A percentile compares a stretch with the other conserved stretches of the same genome.
Evolutionary conservation across 495 filamentous ascomycete species (phyloP).

Genomic region (Hyphodiscus hymeniophilus): DNA sequence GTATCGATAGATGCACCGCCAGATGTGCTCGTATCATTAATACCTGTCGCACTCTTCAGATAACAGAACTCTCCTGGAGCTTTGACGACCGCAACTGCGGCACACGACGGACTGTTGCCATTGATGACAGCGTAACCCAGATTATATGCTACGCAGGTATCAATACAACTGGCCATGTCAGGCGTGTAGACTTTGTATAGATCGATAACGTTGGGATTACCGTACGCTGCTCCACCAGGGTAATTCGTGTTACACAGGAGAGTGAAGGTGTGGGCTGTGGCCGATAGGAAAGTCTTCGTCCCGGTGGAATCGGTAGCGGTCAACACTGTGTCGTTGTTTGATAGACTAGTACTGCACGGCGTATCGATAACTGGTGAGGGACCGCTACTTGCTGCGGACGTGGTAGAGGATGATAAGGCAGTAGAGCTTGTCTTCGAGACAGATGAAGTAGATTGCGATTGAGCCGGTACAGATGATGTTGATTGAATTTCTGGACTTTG

Average conservation of each 20-base stretch:
- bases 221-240: constrained; percentile 15
- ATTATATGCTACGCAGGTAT: constrained; percentile 29
- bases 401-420: background rate
- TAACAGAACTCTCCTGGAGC: constrained; percentile 25
- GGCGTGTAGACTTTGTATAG: constrained; percentile 28
- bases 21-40: constrained; percentile 21
- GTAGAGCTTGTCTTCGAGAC: background rate
- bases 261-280: constrained; percentile 21
- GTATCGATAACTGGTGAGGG: constrained; percentile 9
- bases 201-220: constrained; percentile 23
- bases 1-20: background rate
- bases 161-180: constrained; percentile 27
- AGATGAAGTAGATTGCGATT: background rate
- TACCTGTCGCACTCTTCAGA: constrained; percentile 30
- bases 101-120: constrained; percentile 7
- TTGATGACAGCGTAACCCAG: constrained; percentile 1
- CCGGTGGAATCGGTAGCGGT: constrained; percentile 22
- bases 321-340: constrained; percentile 22
- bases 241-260: constrained; percentile 29
- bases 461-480: background rate
- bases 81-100: constrained; percentile 3
- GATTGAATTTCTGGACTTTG: background rate
- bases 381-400: constrained; percentile 7
- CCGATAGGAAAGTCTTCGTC: background rate
- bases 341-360: constrained; percentile 21